These are phyloP conservation scores for Pseudognaphalium luteoalbum DNA, from an alignment of 129 eudicot genomes.

Conservation along the genomic window DNA sequence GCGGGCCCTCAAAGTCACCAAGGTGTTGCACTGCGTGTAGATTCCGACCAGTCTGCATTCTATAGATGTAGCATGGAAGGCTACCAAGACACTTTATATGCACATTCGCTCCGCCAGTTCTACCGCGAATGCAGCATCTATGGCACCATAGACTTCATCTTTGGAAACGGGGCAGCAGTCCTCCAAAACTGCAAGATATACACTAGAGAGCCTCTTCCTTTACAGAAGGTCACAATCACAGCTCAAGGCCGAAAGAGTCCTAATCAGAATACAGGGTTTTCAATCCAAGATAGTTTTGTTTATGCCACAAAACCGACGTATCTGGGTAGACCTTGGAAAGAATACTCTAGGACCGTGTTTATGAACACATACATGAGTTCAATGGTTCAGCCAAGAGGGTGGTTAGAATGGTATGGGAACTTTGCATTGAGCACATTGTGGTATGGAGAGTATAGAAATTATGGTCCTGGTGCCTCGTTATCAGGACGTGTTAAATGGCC, in stretches of 20 bases:
- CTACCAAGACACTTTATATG: constrained; percentile 89
- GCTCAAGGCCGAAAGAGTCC: constrained; percentile 91
- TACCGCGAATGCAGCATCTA: constrained; percentile 80
- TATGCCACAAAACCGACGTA: constrained; percentile 77
- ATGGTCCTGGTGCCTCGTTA: constrained; percentile 71
- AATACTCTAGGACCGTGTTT: constrained; percentile 69
- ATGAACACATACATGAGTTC: constrained; percentile 76
- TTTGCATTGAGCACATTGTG: constrained; percentile 73
- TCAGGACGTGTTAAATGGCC: constrained; percentile 80
- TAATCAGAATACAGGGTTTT: constrained; percentile 76
- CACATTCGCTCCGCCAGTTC: constrained; percentile 92
- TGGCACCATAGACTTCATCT: constrained; percentile 92
- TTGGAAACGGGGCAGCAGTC: constrained; percentile 92
- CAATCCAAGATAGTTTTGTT: constrained; percentile 71
- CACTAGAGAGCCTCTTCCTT: constrained; percentile 66
- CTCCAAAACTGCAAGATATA: constrained; percentile 76
- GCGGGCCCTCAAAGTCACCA: constrained; percentile 84
- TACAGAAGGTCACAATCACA: constrained; percentile 83
- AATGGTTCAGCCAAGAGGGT: constrained; percentile 80
- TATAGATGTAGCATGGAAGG: constrained; percentile 97
- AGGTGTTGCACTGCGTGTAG: constrained; percentile 87
- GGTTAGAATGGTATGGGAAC: constrained; percentile 91
- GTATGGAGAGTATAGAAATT: constrained; percentile 88
- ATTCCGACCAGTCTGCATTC: constrained; percentile 85
- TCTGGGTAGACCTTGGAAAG: constrained; percentile 93